Evolutionary conservation across 2,329 filamentous ascomycete genomes (phyloP), one percentile per base, ranked within the genome.

Genomic region (Calycina herbarum): DNA sequence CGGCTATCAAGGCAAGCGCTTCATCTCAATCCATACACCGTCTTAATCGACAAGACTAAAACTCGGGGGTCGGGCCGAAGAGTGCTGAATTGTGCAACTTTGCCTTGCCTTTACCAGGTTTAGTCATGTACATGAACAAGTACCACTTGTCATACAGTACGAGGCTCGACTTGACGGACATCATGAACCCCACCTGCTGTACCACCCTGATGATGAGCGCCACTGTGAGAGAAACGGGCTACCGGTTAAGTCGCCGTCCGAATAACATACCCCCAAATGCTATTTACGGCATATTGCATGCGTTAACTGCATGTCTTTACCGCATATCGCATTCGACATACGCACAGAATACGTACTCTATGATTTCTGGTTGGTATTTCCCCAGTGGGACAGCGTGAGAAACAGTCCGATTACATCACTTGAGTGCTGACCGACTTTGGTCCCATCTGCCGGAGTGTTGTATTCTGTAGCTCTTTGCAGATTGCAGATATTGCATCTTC

Each of bases 211-310:
- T n/a, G 8, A 10, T 51, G n/a, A 51, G 45, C 45, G 45, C 7
- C n/a, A 51, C 45, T 51, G 20, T 51, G 45, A 51, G 45, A 10
- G 11, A 51, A 27, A 51, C 45, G 45, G 45, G 45, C 45, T 51
- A 24, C 20, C 45, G 45, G 20, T 51, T 51, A 51, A 51, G 45
- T 51, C n/a, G 7, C 45, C 45, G n/a, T 51, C 7, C 7, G 20
- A 24, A 24, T 51, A 27, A 13, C 35, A 38, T 38, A 15, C 35
- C 35, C 27, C 35, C 35, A 11, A 38, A 38, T 38, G 35, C n/a
- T 51, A 51, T 51, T 48, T 51, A 5, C 45, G 45, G 45, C n/a
- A 51, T 8, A 51, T 51, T 51, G 45, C 45, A 51, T 24, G 45
- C 8, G 24, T 51, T 5, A 24, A 24, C 45, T 51, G 45, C 45